A percentile compares a stretch with the other conserved stretches of the same genome.
phyloP scores from a whole-genome alignment of 192 early-diverging fungal species.

The Gonapodya prolifera region DNA sequence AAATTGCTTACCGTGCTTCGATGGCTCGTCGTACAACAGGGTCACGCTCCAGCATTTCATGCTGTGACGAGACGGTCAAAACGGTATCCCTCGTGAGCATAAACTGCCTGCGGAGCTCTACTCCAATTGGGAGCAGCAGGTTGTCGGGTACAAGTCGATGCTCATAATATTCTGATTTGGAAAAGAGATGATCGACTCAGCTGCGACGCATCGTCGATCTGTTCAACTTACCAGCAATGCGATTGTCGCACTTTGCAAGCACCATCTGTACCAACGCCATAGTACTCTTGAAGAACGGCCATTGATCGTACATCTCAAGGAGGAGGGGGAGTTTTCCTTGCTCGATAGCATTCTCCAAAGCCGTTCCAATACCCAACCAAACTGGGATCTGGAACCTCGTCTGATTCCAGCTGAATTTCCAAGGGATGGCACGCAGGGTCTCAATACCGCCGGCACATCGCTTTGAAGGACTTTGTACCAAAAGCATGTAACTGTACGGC shows the following conservation, averaged over 20 bases:
- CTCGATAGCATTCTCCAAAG: conserved; percentile 13
- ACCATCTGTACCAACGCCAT: conserved; percentile 14
- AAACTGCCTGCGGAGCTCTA: conserved; percentile 11
- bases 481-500: too few species aligned
- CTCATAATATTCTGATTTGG: conserved; percentile 16
- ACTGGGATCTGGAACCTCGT: conserved; percentile 18
- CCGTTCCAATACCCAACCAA: conserved; percentile 21
- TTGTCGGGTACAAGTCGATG: conserved; percentile 9
- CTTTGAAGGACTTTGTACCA: conserved; percentile 18
- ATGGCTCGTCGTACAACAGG: conserved; percentile 23
- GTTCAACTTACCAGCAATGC: background rate
- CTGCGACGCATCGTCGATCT: conserved; percentile 15
- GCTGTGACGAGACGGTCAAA: conserved; percentile 6
- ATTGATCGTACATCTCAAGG: conserved; percentile 19
- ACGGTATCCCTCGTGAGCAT: conserved; percentile 9
- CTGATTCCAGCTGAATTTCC: conserved; percentile 25
- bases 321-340: conserved; percentile 13
- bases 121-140: conserved; percentile 9
- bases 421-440: conserved; percentile 21
- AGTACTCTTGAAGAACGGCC: conserved; percentile 22
- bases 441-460: conserved; percentile 19
- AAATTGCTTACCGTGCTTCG: conserved; percentile 19
- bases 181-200: conserved; percentile 7
- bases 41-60: conserved; percentile 15
- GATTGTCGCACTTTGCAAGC: background rate